Base-by-base conservation (phyloP, 202 grass and related monocot genomes). In the Digitaria exilis region DNA sequence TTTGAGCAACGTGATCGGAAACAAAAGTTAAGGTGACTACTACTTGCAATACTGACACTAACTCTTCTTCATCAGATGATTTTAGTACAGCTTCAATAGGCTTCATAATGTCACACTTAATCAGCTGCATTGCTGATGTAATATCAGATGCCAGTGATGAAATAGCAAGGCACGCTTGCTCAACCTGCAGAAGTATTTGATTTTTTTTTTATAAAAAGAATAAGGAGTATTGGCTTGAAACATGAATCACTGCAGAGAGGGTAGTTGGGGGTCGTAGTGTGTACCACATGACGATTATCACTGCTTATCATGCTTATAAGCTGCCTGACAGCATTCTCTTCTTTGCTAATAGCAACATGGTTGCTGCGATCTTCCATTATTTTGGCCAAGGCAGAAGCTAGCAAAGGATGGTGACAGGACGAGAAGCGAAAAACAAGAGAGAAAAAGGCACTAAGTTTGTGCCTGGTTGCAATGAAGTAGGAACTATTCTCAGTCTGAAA, bases 251-350 rank as follows among this genome's bases (percentile, higher is more conserved):
- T 49, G 18, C 16, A 24, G 44, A 19, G 32, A 52, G 34, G n/a
- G 32, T 39, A 34, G 17, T 41, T 16, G 42, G 52, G 22, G 31
- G 22, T 8, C 59, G 35, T 30, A 56, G 46, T 73, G 66, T 26
- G 43, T 94, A 97, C 94, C 92, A 97, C 94, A 75, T 94, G 94
- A 51, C 92, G 94, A 75, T 97, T 90, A 82, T 94, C 90, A 55
- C 95, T 98, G 79, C 90, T 95, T 86, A 94, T 92, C 95, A 98
- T 98, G 90, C 92, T 95, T 87, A 95, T 95, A 82, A 94, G 90
- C 80, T 93, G 96, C 48, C 93, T 72, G 63, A 95, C 78, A 74
- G 91, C 96, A 95, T 88, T 98, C 78, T 95, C 96, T 85, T 98
- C 96, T 88, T 95, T 98, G 87, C 87, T 93, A 76, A 98, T 93